Conservation (phyloP, 768 basidiomycete species). For the Termitomyces sp. region DNA sequence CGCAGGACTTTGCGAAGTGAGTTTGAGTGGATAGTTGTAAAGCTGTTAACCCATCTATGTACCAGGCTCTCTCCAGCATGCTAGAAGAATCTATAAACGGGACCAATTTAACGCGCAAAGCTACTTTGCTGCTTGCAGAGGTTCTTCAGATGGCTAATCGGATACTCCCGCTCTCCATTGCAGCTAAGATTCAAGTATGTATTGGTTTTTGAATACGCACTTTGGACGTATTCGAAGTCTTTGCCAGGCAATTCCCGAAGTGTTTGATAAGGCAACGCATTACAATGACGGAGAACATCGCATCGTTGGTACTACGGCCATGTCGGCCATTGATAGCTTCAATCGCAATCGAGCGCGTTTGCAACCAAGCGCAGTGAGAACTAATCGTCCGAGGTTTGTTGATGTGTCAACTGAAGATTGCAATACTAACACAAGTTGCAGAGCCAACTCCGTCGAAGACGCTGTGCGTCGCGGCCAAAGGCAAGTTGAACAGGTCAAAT, state of each 20-base stretch:
- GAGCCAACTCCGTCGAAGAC: conserved; percentile 82
- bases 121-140: conserved; percentile 88
- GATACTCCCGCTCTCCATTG: conserved; percentile 74
- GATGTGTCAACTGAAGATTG: neutral
- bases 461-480: conserved; percentile 82
- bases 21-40: conserved; percentile 13
- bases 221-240: conserved; percentile 1
- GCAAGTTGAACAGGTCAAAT: conserved; percentile 84
- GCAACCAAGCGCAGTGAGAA: conserved; percentile 50
- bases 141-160: conserved; percentile 84
- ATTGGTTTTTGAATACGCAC: neutral
- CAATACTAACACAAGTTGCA: conserved; percentile 15
- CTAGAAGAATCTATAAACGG: conserved; percentile 75
- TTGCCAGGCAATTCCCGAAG: conserved; percentile 67
- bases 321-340: conserved; percentile 88
- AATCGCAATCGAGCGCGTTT: conserved; percentile 81
- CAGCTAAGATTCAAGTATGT: conserved; percentile 77
- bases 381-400: conserved; percentile 57
- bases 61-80: conserved; percentile 78
- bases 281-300: conserved; percentile 74
- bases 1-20: conserved; percentile 84
- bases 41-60: neutral
- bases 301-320: conserved; percentile 76
- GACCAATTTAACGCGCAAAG: conserved; percentile 78
- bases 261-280: conserved; percentile 81